These are phyloP conservation scores for Hypoxylon perforatum DNA, from an alignment of 495 filamentous ascomycete species.

Conservation along the genomic window DNA sequence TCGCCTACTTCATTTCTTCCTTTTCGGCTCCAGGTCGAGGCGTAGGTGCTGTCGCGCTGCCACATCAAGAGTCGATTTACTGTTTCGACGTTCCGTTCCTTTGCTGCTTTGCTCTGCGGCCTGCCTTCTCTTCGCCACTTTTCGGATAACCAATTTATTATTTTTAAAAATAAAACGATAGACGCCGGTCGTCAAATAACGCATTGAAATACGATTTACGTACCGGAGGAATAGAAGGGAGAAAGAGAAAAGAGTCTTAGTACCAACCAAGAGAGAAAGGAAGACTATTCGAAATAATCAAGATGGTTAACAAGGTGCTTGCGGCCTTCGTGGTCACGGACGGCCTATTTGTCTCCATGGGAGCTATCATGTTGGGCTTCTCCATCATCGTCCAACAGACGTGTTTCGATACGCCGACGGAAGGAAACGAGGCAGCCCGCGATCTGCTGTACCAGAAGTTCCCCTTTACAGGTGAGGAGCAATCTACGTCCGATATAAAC, in stretches of 20 bases:
- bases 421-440: conserved; percentile 68
- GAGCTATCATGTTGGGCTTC: conserved; percentile 71
- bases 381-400: conserved; percentile 67
- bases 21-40: conserved; percentile 37
- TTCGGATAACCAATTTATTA: conserved; percentile 29
- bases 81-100: conserved; percentile 49
- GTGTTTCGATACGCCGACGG: conserved; percentile 54
- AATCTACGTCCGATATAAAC: neutral
- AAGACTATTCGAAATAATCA: conserved; percentile 30
- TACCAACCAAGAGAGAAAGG: conserved; percentile 23
- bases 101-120: conserved; percentile 32
- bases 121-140: conserved; percentile 32
- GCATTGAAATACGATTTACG: conserved; percentile 23
- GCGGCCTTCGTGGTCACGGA: conserved; percentile 66
- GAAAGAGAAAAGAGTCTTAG: conserved; percentile 19
- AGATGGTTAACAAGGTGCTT: conserved; percentile 68
- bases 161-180: conserved; percentile 40
- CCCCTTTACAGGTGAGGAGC: conserved; percentile 67
- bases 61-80: conserved; percentile 34
- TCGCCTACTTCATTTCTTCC: conserved; percentile 43
- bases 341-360: conserved; percentile 70
- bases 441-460: conserved; percentile 70
- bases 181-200: conserved; percentile 62
- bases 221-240: conserved; percentile 33
- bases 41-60: conserved; percentile 44